Conservation (phyloP, 1,284 basidiomycete species). For the Salmacisia buchloeana region DNA sequence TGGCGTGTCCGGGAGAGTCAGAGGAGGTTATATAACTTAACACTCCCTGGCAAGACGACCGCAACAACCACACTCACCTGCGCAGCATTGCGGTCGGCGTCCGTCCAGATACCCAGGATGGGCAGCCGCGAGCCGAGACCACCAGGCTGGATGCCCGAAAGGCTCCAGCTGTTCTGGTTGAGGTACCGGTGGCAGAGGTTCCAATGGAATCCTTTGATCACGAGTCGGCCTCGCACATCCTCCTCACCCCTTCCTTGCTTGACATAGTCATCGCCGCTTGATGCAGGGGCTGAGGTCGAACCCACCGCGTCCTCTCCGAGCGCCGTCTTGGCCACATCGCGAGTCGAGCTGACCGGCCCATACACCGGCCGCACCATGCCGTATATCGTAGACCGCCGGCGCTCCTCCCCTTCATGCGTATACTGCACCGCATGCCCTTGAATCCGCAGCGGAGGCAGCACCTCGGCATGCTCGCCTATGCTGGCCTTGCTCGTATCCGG, state of each 20-base stretch:
- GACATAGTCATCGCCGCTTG: neutral
- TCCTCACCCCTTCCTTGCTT: neutral
- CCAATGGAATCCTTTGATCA: slow-evolving; percentile 3
- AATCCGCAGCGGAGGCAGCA: neutral
- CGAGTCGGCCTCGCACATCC: neutral
- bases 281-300: too few species aligned
- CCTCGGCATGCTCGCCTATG: neutral
- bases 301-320: neutral
- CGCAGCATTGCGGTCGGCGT: neutral
- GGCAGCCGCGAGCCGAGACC: neutral
- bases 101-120: neutral
- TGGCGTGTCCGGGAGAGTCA: too few species aligned
- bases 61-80: neutral
- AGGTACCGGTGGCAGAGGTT: neutral
- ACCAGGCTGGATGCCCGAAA: neutral
- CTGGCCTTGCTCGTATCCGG: neutral
- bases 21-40: neutral
- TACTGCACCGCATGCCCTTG: neutral
- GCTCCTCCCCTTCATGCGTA: neutral
- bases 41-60: too few species aligned
- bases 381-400: neutral
- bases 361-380: neutral
- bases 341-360: neutral
- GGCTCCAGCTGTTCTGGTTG: neutral
- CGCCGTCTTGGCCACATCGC: neutral